Conservation (phyloP, 768 basidiomycete genomes). For the Goffeauzyma gilvescens region DNA sequence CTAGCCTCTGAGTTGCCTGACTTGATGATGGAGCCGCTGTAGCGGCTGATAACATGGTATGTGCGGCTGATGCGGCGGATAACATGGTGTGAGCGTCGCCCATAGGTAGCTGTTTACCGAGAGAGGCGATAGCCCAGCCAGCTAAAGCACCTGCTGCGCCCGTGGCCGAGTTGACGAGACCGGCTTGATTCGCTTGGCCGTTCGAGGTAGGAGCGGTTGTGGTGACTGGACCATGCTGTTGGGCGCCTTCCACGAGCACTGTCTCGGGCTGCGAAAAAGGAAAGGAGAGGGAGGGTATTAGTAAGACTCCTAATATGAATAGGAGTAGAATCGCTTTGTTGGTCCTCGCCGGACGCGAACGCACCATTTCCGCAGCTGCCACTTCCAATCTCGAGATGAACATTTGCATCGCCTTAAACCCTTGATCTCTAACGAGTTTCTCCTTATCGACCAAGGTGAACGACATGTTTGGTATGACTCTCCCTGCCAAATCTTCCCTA, state of each 20-base stretch:
- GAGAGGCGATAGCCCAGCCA: constrained; percentile 84
- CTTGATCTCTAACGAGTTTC: constrained; percentile 91
- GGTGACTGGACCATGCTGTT: constrained; percentile 20
- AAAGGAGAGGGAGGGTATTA: not conserved
- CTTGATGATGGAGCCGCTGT: constrained; percentile 24
- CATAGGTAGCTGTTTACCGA: constrained; percentile 59
- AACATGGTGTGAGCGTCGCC: constrained; percentile 57
- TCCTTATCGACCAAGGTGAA: constrained; percentile 73
- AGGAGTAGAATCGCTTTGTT: not conserved
- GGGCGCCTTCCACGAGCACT: constrained; percentile 28
- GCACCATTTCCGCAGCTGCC: constrained; percentile 66
- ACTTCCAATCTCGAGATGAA: constrained; percentile 68
- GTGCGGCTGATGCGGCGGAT: constrained; percentile 31
- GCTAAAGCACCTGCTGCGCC: constrained; percentile 82
- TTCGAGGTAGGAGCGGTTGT: constrained; percentile 29
- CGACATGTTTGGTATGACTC: constrained; percentile 70
- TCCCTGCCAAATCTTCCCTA: constrained; percentile 65
- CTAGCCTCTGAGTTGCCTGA: too few relatives aligned
- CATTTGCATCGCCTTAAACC: constrained; percentile 76
- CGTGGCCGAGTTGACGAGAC: constrained; percentile 61
- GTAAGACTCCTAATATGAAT: not conserved
- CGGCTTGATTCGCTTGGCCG: constrained; percentile 26
- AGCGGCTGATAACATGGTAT: constrained; percentile 22
- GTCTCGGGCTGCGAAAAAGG: constrained; percentile 41
- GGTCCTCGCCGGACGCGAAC: constrained; percentile 15